phyloP scores from a whole-genome alignment of 805 yeast species.

The Grigorovia humatica region DNA sequence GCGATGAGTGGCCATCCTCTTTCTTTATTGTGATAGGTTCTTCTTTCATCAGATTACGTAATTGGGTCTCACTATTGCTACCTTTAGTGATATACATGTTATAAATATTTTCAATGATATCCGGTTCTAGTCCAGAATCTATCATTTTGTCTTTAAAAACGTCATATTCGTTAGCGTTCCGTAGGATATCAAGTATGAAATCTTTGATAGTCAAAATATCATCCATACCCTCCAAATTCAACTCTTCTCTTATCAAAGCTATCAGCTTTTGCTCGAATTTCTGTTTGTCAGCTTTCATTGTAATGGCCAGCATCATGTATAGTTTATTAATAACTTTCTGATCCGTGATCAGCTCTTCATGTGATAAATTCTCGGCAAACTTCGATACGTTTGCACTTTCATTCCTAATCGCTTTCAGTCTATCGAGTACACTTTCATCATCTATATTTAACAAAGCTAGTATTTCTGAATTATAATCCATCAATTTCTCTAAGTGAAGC shows the following conservation, averaged over 20 bases:
- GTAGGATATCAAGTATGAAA: slow-evolving; percentile 14
- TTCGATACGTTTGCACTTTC: neutral
- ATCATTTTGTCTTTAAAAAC: slow-evolving; percentile 10
- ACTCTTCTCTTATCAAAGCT: slow-evolving; percentile 6
- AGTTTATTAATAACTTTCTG: neutral
- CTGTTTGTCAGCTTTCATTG: slow-evolving; percentile 21
- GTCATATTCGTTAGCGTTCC: slow-evolving; percentile 5
- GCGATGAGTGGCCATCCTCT: too few species aligned
- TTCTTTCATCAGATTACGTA: neutral
- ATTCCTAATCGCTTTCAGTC: neutral
- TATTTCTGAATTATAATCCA: neutral
- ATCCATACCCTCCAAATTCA: slow-evolving; percentile 5
- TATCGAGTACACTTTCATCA: neutral
- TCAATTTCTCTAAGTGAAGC: neutral
- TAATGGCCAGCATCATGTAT: neutral
- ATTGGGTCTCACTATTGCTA: neutral
- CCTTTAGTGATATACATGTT: neutral
- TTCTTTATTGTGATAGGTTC: neutral
- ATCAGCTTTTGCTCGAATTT: slow-evolving; percentile 1
- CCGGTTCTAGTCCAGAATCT: slow-evolving; percentile 16
- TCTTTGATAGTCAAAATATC: slow-evolving; percentile 17
- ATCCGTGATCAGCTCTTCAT: neutral
- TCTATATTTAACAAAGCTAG: neutral
- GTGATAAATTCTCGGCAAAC: neutral
- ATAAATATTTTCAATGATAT: slow-evolving; percentile 8